Conservation (phyloP, 768 basidiomycete species). For the Suillus lakei region DNA sequence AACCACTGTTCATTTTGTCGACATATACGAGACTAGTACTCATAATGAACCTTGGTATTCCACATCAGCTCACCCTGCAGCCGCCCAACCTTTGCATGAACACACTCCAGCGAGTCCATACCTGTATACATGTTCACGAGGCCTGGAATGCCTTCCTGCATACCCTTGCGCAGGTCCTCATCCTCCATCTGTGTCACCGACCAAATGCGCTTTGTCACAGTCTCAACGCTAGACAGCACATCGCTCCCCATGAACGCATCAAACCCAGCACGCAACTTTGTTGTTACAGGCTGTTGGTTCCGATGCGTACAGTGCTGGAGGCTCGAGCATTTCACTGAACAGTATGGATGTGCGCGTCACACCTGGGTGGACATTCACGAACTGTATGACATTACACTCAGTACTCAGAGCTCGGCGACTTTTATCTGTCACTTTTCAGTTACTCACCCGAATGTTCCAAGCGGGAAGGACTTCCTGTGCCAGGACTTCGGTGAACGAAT, state of each 20-base stretch:
- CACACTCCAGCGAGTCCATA: background rate
- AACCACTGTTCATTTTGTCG: background rate
- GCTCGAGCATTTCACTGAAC: background rate
- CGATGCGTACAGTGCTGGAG: background rate
- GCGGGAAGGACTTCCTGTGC: too few species aligned
- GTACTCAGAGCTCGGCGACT: background rate
- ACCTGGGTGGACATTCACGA: background rate
- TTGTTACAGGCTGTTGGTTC: background rate
- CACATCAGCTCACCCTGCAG: background rate
- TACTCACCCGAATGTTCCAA: background rate
- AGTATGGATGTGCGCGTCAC: background rate
- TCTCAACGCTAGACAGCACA: background rate
- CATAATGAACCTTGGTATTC: background rate
- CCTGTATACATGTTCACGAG: background rate
- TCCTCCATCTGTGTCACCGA: background rate
- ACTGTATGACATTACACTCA: too few species aligned
- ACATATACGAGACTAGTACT: background rate
- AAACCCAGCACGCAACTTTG: background rate
- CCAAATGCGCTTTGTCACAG: background rate
- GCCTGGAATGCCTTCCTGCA: background rate
- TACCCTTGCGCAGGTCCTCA: background rate
- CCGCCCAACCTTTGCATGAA: background rate
- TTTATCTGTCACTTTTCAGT: too few species aligned
- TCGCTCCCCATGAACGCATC: background rate
- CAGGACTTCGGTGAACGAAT: background rate